Percentiles rank a stretch among this genome's conserved stretches.
These are phyloP conservation scores for Ramichloridium luteum DNA, from an alignment of 2,329 filamentous ascomycete species.

Conservation along the genomic window DNA sequence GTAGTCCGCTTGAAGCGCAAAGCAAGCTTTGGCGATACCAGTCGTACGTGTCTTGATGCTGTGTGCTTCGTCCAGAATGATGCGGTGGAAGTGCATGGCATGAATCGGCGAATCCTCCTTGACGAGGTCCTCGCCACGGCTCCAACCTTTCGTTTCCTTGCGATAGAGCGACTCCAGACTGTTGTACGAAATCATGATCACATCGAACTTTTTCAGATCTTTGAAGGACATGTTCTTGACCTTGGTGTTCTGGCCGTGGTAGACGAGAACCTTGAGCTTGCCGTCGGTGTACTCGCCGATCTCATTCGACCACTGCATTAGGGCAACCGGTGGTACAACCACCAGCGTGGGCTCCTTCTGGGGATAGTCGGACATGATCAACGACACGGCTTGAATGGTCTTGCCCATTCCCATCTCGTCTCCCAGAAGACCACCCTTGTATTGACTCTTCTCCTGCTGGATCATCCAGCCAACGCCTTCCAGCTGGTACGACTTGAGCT, in stretches of 20 bases:
- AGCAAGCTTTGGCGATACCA: conserved; percentile 88
- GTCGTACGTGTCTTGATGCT: conserved; percentile 86
- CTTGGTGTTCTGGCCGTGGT: conserved; percentile 76
- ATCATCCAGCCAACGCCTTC: conserved; percentile 93
- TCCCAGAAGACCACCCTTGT: conserved; percentile 80
- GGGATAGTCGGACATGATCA: conserved; percentile 96
- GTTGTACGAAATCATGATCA: conserved; percentile 96
- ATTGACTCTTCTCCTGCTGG: conserved; percentile 71
- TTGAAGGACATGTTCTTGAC: conserved; percentile 63
- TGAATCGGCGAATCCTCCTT: conserved; percentile 72
- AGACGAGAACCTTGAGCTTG: conserved; percentile 79
- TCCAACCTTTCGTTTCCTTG: conserved; percentile 85
- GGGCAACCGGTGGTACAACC: conserved; percentile 78
- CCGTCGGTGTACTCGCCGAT: conserved; percentile 63
- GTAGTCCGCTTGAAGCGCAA: conserved; percentile 74
- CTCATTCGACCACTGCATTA: conserved; percentile 77
- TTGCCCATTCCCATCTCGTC: conserved; percentile 99
- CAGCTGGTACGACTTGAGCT: conserved; percentile 84
- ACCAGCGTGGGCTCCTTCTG: conserved; percentile 73
- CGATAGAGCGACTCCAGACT: conserved; percentile 82
- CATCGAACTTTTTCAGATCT: conserved; percentile 70
- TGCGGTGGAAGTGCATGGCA: conserved; percentile 71
- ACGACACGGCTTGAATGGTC: conserved; percentile 92
- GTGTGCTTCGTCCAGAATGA: conserved; percentile 91
- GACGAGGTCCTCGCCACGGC: conserved; percentile 63